Evolutionary conservation across 768 basidiomycete species (phyloP).

Genomic region (Peribolospora baueri): DNA sequence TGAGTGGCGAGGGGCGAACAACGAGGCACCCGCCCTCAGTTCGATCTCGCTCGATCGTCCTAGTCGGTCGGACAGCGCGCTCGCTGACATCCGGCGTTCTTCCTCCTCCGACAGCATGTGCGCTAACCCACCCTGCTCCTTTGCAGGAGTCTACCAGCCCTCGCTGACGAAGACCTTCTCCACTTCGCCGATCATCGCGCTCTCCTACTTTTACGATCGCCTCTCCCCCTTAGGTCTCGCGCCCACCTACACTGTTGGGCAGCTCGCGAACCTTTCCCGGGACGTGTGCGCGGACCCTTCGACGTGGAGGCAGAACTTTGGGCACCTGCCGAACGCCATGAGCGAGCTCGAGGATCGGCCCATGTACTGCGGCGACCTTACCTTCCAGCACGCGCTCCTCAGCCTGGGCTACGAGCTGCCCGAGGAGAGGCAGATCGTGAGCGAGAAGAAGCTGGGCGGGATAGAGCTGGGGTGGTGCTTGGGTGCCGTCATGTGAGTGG

Average conservation of each 20-base stretch:
- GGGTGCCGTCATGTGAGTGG: constrained; percentile 20
- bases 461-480: constrained; percentile 90
- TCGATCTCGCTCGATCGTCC: too few species aligned
- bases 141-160: constrained; percentile 93
- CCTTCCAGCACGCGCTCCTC: constrained; percentile 75
- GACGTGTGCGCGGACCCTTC: constrained; percentile 47
- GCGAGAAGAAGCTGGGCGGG: constrained; percentile 66
- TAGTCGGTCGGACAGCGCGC: too few species aligned
- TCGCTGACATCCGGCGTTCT: not conserved
- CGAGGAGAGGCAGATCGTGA: constrained; percentile 31
- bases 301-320: constrained; percentile 27
- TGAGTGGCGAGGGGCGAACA: constrained; percentile 23
- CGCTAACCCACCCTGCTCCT: constrained; percentile 78
- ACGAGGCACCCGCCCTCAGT: too few species aligned
- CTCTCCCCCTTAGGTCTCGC: constrained; percentile 38
- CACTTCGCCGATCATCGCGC: constrained; percentile 30
- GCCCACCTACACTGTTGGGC: constrained; percentile 13
- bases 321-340: constrained; percentile 24
- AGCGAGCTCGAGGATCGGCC: constrained; percentile 56
- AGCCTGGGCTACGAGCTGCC: constrained; percentile 74
- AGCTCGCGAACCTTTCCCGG: constrained; percentile 27
- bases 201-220: constrained; percentile 97
- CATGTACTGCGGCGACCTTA: constrained; percentile 87
- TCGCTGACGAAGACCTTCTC: constrained; percentile 71
- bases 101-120: constrained; percentile 32